phyloP scores from a whole-genome alignment of 805 yeast genomes.

The Zygotorulaspora chibaensis region DNA sequence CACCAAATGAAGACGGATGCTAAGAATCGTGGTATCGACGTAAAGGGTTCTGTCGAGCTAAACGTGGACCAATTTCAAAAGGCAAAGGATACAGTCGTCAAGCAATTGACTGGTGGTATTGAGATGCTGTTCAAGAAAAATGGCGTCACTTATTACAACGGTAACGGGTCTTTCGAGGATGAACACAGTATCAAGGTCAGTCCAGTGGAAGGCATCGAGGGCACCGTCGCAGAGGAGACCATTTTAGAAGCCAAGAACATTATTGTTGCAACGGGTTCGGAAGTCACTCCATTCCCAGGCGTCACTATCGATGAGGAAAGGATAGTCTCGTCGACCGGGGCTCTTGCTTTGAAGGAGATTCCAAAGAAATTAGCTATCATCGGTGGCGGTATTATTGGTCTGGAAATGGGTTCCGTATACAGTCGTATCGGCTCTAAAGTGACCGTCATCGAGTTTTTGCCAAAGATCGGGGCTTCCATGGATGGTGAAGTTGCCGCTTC shows the following conservation, averaged over 20 bases:
- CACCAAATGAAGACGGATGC: conserved; percentile 87
- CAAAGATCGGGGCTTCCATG: conserved; percentile 96
- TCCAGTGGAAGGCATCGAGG: conserved; percentile 82
- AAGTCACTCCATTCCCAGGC: conserved; percentile 98
- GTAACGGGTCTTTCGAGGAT: conserved; percentile 80
- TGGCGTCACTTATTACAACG: conserved; percentile 91
- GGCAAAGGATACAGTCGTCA: conserved; percentile 89
- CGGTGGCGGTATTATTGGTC: conserved; percentile 99
- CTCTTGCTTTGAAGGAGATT: conserved; percentile 74
- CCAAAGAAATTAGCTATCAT: conserved; percentile 90
- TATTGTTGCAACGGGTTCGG: conserved; percentile 97
- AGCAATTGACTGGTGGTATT: conserved; percentile 86
- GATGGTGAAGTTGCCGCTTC: conserved; percentile 91
- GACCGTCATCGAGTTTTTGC: conserved; percentile 86
- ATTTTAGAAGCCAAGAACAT: conserved; percentile 76
- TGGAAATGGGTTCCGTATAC: conserved; percentile 99
- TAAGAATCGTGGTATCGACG: conserved; percentile 83
- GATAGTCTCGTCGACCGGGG: conserved; percentile 95
- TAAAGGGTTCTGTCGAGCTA: conserved; percentile 60
- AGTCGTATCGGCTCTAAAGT: conserved; percentile 93
- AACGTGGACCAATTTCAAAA: conserved; percentile 78
- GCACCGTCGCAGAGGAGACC: conserved; percentile 56
- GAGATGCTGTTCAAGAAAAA: conserved; percentile 94
- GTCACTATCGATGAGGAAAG: conserved; percentile 93
- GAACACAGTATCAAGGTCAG: conserved; percentile 74